A percentile compares a stretch with the other conserved stretches of the same genome.
phyloP scores from a whole-genome alignment of 306 rosid species.

The Amphicarpaea edgeworthii region DNA sequence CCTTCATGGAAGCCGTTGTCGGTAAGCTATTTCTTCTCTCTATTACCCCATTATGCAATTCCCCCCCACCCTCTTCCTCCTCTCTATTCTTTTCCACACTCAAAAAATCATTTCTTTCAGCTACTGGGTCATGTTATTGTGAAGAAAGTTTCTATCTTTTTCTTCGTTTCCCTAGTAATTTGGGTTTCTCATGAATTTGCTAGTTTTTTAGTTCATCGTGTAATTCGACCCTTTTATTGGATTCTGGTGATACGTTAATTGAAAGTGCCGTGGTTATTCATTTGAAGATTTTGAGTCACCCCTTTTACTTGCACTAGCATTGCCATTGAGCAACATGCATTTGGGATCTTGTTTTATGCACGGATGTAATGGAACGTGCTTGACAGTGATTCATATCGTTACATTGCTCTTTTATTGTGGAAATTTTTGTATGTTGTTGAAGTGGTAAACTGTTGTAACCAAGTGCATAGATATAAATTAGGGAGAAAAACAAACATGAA shows the following conservation, averaged over 20 bases:
- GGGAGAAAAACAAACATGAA: background rate
- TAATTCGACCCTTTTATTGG: slow-evolving; percentile 33
- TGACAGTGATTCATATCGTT: background rate
- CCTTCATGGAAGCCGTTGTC: slow-evolving; percentile 93
- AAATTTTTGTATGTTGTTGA: background rate
- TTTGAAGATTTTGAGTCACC: background rate
- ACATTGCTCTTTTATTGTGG: background rate
- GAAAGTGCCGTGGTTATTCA: background rate
- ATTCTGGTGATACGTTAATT: slow-evolving; percentile 14
- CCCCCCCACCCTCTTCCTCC: too few relatives aligned
- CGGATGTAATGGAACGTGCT: background rate
- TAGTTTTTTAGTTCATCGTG: slow-evolving; percentile 24
- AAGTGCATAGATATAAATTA: background rate
- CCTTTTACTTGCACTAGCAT: background rate
- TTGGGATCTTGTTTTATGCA: slow-evolving; percentile 4
- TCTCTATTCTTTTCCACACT: background rate
- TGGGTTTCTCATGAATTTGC: slow-evolving; percentile 21
- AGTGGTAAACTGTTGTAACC: background rate
- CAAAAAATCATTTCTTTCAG: slow-evolving; percentile 34
- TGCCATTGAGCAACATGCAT: background rate
- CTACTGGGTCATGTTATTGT: slow-evolving; percentile 27
- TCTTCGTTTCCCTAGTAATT: background rate
- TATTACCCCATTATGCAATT: background rate
- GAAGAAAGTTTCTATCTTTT: background rate
- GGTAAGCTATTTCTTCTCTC: slow-evolving; percentile 55